Evolutionary conservation across 768 basidiomycete species (phyloP).

Genomic region (Melanogaster broomeanus): DNA sequence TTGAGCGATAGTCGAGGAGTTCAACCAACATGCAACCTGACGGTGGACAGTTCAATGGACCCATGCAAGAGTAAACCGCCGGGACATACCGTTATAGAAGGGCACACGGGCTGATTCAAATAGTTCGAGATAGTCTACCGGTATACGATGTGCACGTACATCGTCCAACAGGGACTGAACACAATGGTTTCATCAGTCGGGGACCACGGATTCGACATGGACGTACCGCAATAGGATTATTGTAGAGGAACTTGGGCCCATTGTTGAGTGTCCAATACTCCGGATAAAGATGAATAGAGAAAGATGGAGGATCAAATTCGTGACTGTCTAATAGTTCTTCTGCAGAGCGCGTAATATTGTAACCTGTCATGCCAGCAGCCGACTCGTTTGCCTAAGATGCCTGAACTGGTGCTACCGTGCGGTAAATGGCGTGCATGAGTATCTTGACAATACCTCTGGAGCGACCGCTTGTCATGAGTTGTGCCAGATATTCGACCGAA

Average conservation of each 20-base stretch:
- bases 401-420: constrained; percentile 2
- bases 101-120: constrained; percentile 74
- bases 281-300: constrained; percentile 74
- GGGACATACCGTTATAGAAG: constrained; percentile 76
- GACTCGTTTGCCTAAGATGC: constrained; percentile 18
- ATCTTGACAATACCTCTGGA: not conserved
- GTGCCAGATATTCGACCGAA: not conserved
- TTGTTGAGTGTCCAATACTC: constrained; percentile 85
- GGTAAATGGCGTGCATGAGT: constrained; percentile 3
- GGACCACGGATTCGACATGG: not conserved
- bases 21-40: constrained; percentile 86
- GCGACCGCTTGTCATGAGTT: not conserved
- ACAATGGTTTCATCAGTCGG: constrained; percentile 3
- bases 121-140: constrained; percentile 80
- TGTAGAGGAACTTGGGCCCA: constrained; percentile 80
- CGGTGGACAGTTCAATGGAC: constrained; percentile 2
- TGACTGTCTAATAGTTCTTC: constrained; percentile 61
- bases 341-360: constrained; percentile 70
- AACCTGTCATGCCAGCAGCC: constrained; percentile 55
- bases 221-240: constrained; percentile 67
- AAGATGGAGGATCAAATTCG: constrained; percentile 63
- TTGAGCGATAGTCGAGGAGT: constrained; percentile 72
- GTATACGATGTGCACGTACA: constrained; percentile 80
- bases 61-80: not conserved
- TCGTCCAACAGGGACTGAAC: constrained; percentile 78